These are phyloP conservation scores for Starmerella bombi DNA, from an alignment of 805 yeast species.

Conservation along the genomic window DNA sequence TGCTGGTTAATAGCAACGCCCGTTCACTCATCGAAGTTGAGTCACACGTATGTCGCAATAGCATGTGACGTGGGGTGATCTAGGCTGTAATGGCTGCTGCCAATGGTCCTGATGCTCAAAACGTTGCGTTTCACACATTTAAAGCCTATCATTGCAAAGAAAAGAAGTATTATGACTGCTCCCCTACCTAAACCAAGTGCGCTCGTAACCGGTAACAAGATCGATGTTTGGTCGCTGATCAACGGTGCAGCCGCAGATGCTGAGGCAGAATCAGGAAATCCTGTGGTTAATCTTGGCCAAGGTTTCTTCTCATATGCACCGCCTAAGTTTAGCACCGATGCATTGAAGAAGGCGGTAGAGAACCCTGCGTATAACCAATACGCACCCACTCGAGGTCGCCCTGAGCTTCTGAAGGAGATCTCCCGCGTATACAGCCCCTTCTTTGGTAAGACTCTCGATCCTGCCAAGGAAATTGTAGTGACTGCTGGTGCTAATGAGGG, in stretches of 20 bases:
- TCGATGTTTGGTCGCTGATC: constrained; percentile 91
- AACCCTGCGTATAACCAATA: constrained; percentile 76
- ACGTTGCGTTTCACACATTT: no score
- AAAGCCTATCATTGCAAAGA: no score
- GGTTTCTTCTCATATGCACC: constrained; percentile 96
- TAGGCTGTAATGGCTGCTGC: no score
- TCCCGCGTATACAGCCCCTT: constrained; percentile 57
- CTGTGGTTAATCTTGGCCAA: constrained; percentile 83
- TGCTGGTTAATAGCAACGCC: no score
- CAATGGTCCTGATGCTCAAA: no score
- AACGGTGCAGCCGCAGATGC: constrained; percentile 91
- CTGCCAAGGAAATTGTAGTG: constrained; percentile 52
- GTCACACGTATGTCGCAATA: no score
- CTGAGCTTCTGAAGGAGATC: constrained; percentile 55
- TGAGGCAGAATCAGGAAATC: constrained; percentile 50
- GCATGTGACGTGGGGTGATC: no score
- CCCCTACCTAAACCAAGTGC: constrained; percentile 18
- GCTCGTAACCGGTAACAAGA: constrained; percentile 11
- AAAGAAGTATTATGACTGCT: constrained; percentile 3
- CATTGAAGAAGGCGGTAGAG: constrained; percentile 64
- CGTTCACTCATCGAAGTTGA: no score
- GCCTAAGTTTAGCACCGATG: constrained; percentile 79
- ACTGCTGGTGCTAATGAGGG: constrained; percentile 98
- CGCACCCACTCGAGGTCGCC: constrained; percentile 82
- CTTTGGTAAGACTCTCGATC: constrained; percentile 44